Conservation (phyloP, 1,284 basidiomycete genomes). For the Malassezia caprae region DNA sequence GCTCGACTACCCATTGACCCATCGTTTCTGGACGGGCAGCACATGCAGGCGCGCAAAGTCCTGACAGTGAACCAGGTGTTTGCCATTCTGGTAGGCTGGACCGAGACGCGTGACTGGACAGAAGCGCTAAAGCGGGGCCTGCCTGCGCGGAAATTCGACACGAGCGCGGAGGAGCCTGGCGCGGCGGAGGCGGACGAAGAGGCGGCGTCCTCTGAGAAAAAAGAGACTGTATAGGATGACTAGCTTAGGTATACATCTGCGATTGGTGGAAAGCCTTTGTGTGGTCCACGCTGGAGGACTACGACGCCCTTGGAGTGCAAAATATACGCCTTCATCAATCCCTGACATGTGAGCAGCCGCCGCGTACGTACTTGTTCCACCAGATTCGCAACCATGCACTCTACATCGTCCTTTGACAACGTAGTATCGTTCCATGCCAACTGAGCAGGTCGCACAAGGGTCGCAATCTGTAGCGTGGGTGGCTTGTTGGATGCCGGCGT, state of each 20-base stretch:
- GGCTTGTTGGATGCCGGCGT: constrained; percentile 27
- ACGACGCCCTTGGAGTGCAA: constrained; percentile 47
- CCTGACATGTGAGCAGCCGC: constrained; percentile 22
- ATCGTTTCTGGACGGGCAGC: constrained; percentile 6
- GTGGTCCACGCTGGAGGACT: constrained; percentile 47
- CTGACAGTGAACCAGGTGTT: constrained; percentile 92
- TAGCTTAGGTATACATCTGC: constrained; percentile 21
- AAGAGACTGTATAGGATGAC: neutral
- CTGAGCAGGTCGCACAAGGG: constrained; percentile 38
- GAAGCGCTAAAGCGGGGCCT: constrained; percentile 64
- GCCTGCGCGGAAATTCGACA: constrained; percentile 70
- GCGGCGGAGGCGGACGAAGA: neutral
- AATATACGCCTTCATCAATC: constrained; percentile 50
- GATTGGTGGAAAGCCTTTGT: constrained; percentile 46
- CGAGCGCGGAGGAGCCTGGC: neutral
- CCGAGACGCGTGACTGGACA: constrained; percentile 48
- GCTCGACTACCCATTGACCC: constrained; percentile 73
- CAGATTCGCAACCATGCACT: constrained; percentile 48
- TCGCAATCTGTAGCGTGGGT: constrained; percentile 40
- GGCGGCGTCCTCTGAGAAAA: neutral
- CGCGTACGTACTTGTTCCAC: constrained; percentile 46
- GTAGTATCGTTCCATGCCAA: constrained; percentile 41
- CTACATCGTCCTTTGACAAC: constrained; percentile 48
- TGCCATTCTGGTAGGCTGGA: constrained; percentile 82
- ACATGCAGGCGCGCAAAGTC: constrained; percentile 77